These are phyloP conservation scores for Apiotrichum gracile DNA, from an alignment of 1,284 basidiomycete species.

Conservation along the genomic window DNA sequence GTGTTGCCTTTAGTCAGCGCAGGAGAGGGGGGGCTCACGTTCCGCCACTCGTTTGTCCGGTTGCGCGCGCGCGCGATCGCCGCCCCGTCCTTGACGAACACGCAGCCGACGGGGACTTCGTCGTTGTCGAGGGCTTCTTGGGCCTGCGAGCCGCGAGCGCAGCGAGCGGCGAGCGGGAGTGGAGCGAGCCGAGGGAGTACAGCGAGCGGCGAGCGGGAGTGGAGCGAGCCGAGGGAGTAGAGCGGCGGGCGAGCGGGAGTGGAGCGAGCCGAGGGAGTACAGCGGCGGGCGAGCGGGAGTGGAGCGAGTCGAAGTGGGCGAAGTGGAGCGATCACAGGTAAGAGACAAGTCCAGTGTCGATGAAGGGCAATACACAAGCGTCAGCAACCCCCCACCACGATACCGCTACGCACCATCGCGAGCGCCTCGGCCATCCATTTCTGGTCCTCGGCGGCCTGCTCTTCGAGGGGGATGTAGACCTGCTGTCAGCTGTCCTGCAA, in stretches of 20 bases:
- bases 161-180: too few relatives aligned
- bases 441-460: slow-evolving; percentile 39
- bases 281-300: too few relatives aligned
- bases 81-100: slow-evolving; percentile 73
- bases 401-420: slow-evolving; percentile 33
- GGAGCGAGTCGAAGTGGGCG: too few relatives aligned
- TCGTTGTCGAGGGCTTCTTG: slow-evolving; percentile 72
- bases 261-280: too few relatives aligned
- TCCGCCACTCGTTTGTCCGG: slow-evolving; percentile 86
- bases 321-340: too few relatives aligned
- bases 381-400: background rate
- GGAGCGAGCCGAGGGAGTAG: too few relatives aligned
- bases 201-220: too few relatives aligned
- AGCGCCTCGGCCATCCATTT: slow-evolving; percentile 48
- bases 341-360: too few relatives aligned
- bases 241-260: too few relatives aligned
- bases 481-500: slow-evolving; percentile 7
- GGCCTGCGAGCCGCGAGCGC: too few relatives aligned
- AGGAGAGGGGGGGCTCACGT: slow-evolving; percentile 54
- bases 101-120: slow-evolving; percentile 95
- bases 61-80: slow-evolving; percentile 85
- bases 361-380: too few relatives aligned
- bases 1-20: slow-evolving; percentile 63
- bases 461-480: slow-evolving; percentile 40
- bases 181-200: too few relatives aligned